Conservation (phyloP, 768 basidiomycete genomes). For the Infundibulicybe gibba region DNA sequence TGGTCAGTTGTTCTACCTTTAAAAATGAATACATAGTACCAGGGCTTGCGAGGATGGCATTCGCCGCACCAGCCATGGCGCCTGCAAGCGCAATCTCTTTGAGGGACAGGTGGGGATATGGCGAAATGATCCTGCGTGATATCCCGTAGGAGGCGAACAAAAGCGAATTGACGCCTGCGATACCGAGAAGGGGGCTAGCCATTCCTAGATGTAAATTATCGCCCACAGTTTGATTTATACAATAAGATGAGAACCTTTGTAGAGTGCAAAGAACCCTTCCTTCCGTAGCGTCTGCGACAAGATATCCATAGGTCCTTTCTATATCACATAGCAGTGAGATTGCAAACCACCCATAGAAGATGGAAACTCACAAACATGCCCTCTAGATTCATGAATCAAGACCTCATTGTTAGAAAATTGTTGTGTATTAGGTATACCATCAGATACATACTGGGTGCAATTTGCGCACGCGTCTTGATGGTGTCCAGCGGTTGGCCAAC, state of each 20-base stretch:
- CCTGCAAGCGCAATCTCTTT: constrained; percentile 82
- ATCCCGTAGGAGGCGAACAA: constrained; percentile 90
- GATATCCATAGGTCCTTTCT: constrained; percentile 96
- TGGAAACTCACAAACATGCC: constrained; percentile 77
- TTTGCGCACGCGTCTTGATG: constrained; percentile 84
- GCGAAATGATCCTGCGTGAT: constrained; percentile 80
- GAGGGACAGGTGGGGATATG: constrained; percentile 81
- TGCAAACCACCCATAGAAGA: neutral
- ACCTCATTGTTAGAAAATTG: neutral
- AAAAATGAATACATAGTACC: constrained; percentile 35
- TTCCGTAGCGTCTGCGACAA: constrained; percentile 73
- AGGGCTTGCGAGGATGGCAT: constrained; percentile 89
- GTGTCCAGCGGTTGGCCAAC: constrained; percentile 94
- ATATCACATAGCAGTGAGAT: neutral
- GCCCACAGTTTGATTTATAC: neutral
- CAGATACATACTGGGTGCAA: constrained; percentile 61
- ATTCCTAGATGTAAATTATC: constrained; percentile 53
- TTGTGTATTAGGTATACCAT: neutral
- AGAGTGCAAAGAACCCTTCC: constrained; percentile 92
- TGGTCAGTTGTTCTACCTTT: neutral
- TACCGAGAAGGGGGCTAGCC: constrained; percentile 86
- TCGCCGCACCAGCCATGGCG: constrained; percentile 88
- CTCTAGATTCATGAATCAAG: constrained; percentile 37
- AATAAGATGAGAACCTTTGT: constrained; percentile 65
- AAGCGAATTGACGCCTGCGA: constrained; percentile 94